phyloP scores from a whole-genome alignment of 2,329 filamentous ascomycete species.

The Fusarium sp. region DNA sequence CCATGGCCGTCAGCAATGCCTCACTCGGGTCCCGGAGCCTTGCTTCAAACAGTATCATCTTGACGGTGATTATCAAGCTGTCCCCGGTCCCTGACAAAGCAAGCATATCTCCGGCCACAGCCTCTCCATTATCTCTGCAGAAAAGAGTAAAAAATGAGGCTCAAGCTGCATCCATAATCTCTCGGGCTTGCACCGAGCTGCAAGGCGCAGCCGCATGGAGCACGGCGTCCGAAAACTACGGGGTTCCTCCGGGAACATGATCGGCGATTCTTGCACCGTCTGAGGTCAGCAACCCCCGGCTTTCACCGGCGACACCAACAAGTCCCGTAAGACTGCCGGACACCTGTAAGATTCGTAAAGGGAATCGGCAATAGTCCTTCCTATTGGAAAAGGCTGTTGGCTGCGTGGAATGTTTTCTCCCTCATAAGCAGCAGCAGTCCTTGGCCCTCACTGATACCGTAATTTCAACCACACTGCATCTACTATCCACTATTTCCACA shows the following conservation, averaged over 20 bases:
- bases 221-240: slow-evolving; percentile 18
- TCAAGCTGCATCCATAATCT: background rate
- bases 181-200: background rate
- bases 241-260: background rate
- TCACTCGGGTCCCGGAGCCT: slow-evolving; percentile 17
- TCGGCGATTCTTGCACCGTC: background rate
- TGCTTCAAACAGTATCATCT: background rate
- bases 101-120: slow-evolving; percentile 9
- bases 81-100: background rate
- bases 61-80: background rate
- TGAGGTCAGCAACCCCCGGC: background rate
- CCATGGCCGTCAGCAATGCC: background rate
- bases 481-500: background rate
- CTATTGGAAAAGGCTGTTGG: background rate
- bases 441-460: background rate
- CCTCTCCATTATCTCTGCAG: background rate
- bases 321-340: background rate
- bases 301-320: background rate
- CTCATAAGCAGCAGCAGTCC: background rate
- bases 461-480: background rate
- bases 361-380: background rate
- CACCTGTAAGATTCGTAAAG: background rate
- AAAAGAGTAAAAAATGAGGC: background rate
- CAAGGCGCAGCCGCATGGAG: background rate
- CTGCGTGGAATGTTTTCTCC: background rate